Evolutionary conservation across 2,329 filamentous ascomycete genomes (phyloP), one percentile per base, ranked within the genome.

Genomic region (Aspergillus udagawae): DNA sequence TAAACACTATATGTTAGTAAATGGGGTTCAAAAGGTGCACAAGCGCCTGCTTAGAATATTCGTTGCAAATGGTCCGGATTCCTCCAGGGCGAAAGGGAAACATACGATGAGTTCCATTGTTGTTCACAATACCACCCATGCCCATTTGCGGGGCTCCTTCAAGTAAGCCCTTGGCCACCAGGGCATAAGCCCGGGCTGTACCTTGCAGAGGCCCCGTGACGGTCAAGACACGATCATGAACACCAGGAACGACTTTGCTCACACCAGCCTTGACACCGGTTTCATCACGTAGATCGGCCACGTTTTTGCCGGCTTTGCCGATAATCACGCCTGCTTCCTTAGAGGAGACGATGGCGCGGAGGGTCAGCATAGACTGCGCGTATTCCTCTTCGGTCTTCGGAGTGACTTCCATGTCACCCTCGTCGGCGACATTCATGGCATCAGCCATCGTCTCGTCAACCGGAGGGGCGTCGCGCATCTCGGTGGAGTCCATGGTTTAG

Each of bases 291-390:
- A 99, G 84, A 71, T 97, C 93, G 50, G 94, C 94, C 55, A 99
- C 94, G 71, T 99, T 97, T 83, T 97, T 96, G 73, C 94, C 94
- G 57, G 89, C 92, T 80, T 99, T 99, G 77, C 94, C 94, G 76
- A 99, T 99, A 77, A 99, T 97, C 69, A 99, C 92, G 72, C 94
- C 94, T 59, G 94, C 94, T 79, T 99, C 94, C 81, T 97, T 97
- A 75, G 94, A 97, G 35, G 94, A 97, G 65, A 99, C 94, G 73
- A 99, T 97, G 67, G 94, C 94, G 74, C 94, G 90, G 63, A 99
- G 86, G 60, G 94, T 99, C 70, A 99, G 83, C 77, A 95, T 90
- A 53, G 92, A 87, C 74, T 92, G 86, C 52, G 91, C 92, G 73
- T 99, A 99, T 77, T 99, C 94, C 74, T 97, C 92, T 68, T 99